These are phyloP conservation scores for Saccharomycopsis sp. DNA, from an alignment of 805 yeast species.

Conservation along the genomic window DNA sequence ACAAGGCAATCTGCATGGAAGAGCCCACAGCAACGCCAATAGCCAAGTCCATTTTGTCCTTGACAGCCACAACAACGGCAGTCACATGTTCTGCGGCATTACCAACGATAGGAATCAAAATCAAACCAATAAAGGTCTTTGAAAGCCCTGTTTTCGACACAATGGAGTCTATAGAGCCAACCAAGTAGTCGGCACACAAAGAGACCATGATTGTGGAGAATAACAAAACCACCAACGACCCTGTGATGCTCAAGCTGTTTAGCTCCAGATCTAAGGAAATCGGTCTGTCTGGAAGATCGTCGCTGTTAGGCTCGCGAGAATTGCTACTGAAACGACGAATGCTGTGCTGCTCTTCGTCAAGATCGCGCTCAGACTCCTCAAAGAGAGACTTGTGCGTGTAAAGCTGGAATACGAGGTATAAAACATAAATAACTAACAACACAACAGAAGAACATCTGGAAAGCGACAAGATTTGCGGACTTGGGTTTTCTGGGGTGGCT, in stretches of 20 bases:
- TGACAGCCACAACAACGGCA: constrained; percentile 88
- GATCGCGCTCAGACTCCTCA: constrained; percentile 43
- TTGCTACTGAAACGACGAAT: constrained; percentile 6
- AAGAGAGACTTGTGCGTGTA: constrained; percentile 76
- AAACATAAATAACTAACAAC: constrained; percentile 64
- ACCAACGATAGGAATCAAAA: constrained; percentile 93
- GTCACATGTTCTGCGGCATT: constrained; percentile 99
- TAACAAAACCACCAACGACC: constrained; percentile 49
- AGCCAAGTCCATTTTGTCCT: constrained; percentile 96
- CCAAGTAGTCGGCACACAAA: constrained; percentile 87
- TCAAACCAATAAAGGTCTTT: constrained; percentile 90
- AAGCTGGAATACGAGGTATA: constrained; percentile 82
- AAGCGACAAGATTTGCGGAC: constrained; percentile 53
- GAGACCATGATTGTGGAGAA: constrained; percentile 74
- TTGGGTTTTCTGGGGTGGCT: constrained; percentile 32
- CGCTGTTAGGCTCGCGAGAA: neutral
- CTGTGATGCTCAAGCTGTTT: constrained; percentile 40
- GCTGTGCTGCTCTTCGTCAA: constrained; percentile 30
- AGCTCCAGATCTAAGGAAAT: constrained; percentile 18
- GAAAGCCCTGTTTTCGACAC: constrained; percentile 81
- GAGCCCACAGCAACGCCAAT: constrained; percentile 96
- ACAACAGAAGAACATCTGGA: constrained; percentile 85
- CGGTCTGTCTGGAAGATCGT: constrained; percentile 7
- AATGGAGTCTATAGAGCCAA: constrained; percentile 85
- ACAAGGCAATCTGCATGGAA: constrained; percentile 88